Conservation (phyloP, 2,329 filamentous ascomycete species). For the Zalaria obscura region DNA sequence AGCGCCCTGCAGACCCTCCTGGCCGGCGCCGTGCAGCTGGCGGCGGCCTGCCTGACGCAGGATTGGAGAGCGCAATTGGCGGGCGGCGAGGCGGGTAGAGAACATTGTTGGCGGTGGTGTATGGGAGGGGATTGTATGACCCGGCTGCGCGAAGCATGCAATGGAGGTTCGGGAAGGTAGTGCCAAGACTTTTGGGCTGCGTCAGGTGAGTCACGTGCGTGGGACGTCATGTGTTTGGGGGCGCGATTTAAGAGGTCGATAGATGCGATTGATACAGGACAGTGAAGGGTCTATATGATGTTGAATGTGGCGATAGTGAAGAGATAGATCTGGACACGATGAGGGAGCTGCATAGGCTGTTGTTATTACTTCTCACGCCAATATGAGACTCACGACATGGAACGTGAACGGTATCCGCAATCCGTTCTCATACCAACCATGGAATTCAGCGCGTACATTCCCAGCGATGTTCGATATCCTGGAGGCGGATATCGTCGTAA, state of each 20-base stretch:
- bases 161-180: no score
- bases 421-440: constrained; percentile 39
- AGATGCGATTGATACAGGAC: no score
- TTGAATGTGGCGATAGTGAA: no score
- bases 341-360: no score
- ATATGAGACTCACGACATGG: constrained; percentile 26
- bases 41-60: constrained; percentile 13
- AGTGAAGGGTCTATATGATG: no score
- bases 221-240: no score
- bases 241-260: no score
- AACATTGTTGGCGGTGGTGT: constrained; percentile 5
- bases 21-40: constrained; percentile 9
- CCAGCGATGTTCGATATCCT: constrained; percentile 82
- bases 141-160: constrained; percentile 9
- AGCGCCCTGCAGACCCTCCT: constrained; percentile 34
- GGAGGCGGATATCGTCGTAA: constrained; percentile 81
- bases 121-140: background rate
- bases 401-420: constrained; percentile 42
- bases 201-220: background rate
- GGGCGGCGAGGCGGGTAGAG: constrained; percentile 5
- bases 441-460: constrained; percentile 31
- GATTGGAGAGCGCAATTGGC: constrained; percentile 10
- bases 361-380: constrained; percentile 1
- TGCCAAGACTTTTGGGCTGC: background rate
- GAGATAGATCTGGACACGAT: no score